These are phyloP conservation scores for Entonaema liquescens DNA, from an alignment of 495 filamentous ascomycete genomes.

Conservation along the genomic window DNA sequence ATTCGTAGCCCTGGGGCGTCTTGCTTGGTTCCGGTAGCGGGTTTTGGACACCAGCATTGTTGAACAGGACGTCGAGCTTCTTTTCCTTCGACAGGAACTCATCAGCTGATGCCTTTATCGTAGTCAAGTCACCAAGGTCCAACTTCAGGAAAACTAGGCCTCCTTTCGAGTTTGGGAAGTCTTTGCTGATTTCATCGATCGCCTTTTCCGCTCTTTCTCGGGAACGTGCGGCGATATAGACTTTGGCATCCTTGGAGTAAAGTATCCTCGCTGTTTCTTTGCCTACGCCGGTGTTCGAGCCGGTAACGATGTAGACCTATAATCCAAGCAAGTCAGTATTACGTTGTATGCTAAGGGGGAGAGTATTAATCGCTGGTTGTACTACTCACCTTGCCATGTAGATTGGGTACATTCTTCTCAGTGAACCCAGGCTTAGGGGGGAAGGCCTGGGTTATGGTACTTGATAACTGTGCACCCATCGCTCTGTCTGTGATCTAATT, in stretches of 20 bases:
- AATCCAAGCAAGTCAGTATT: not conserved
- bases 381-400: conserved; percentile 37
- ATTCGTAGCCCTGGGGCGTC: conserved; percentile 49
- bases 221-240: conserved; percentile 61
- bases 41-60: conserved; percentile 51
- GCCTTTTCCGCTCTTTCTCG: conserved; percentile 41
- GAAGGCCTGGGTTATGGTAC: conserved; percentile 37
- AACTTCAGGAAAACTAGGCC: conserved; percentile 42
- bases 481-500: not conserved
- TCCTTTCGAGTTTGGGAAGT: conserved; percentile 41
- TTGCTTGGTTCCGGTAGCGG: conserved; percentile 15
- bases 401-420: conserved; percentile 39
- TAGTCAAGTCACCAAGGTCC: conserved; percentile 49
- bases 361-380: too few species aligned
- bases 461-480: conserved; percentile 30
- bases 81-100: conserved; percentile 45
- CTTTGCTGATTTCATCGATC: conserved; percentile 39
- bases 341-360: too few species aligned
- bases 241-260: conserved; percentile 55
- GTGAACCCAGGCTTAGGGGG: conserved; percentile 43
- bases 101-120: conserved; percentile 44
- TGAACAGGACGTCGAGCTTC: conserved; percentile 50
- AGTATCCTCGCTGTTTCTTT: conserved; percentile 57
- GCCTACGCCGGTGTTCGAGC: conserved; percentile 58
- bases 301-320: conserved; percentile 60